phyloP scores from a whole-genome alignment of 305 asterid species.

The Solanum hybrid region DNA sequence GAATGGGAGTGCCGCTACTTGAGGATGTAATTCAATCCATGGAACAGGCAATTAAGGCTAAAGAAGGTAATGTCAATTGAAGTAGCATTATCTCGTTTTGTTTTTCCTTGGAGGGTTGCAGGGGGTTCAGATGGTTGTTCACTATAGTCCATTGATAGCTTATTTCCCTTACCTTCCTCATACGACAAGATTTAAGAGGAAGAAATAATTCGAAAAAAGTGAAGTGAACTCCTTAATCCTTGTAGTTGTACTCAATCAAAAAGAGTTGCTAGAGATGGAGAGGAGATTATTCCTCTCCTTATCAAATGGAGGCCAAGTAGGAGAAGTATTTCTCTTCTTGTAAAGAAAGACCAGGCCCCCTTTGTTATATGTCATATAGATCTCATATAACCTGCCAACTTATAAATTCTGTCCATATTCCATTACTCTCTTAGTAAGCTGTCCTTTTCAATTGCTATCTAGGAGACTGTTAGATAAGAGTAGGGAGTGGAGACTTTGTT shows the following conservation, averaged over 20 bases:
- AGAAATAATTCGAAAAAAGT: not conserved
- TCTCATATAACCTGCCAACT: not conserved
- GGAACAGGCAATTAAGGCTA: constrained; percentile 82
- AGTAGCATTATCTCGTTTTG: not conserved
- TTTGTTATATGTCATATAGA: not conserved
- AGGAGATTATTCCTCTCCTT: not conserved
- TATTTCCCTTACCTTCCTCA: not conserved
- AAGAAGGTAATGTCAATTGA: constrained; percentile 43
- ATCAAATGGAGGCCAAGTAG: not conserved
- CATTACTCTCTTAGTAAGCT: not conserved
- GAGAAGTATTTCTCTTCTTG: not conserved
- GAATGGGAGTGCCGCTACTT: constrained; percentile 92
- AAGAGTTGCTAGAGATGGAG: not conserved
- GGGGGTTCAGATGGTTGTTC: not conserved
- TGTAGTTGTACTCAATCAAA: not conserved
- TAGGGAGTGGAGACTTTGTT: not conserved
- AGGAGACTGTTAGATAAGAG: not conserved
- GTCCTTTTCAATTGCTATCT: not conserved
- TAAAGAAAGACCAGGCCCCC: not conserved
- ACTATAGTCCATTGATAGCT: not conserved
- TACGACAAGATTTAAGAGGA: not conserved
- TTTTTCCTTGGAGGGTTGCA: not conserved
- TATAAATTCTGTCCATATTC: not conserved
- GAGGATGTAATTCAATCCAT: constrained; percentile 81
- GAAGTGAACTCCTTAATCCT: not conserved